Base-by-base conservation (phyloP, 345 rosid species). In the Murraya paniculata region DNA sequence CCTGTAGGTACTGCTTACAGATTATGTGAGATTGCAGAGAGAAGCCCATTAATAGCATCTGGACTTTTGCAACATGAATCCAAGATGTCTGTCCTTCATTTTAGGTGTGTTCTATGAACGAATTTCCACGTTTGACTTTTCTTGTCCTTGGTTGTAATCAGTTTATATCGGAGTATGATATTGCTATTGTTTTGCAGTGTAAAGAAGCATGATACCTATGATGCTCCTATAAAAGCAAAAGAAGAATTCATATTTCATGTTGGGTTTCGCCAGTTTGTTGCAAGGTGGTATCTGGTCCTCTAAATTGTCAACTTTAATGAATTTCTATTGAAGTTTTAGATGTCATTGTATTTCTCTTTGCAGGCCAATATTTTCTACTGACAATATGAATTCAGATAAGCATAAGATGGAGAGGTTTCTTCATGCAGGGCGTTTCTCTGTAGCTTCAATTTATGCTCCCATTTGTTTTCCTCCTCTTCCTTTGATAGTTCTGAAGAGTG, bases 321-420 rank as follows among this genome's bases (percentile, higher is more conserved):
- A 39, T 14, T 33, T 50, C 21, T 50, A 6, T 76, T 68, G 73
- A 68, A 78, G 76, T 71, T 48, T 65, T 57, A 41, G 13, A 57
- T 68, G 48, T 27, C 67, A n/a, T 36, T 75, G 57, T 73, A 58
- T 21, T 72, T 39, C 64, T 16, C 48, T 60, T 81, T 79, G 76
- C 92, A 96, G 99, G 88, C 99, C 98, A 0, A 85, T 91, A 76
- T 96, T 94, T 86, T 91, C 97, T 19, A 82, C 97, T 0, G 94
- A 96, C 83, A 89, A 87, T 75, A 80, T 90, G 58, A 89, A 88
- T 66, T 90, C 97, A 24, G 98, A 91, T 84, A 96, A 92, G 83
- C 96, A 92, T 86, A 92, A 96, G 88, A 94, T 96, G 99, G 99
- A 94, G 84, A 94, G 97, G 78, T 93, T 93, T 81, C 92, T 95